Evolutionary conservation across 108 stramenopile species (phyloP), one percentile per base, ranked within the genome.

Genomic region (Cyclotella sp.): DNA sequence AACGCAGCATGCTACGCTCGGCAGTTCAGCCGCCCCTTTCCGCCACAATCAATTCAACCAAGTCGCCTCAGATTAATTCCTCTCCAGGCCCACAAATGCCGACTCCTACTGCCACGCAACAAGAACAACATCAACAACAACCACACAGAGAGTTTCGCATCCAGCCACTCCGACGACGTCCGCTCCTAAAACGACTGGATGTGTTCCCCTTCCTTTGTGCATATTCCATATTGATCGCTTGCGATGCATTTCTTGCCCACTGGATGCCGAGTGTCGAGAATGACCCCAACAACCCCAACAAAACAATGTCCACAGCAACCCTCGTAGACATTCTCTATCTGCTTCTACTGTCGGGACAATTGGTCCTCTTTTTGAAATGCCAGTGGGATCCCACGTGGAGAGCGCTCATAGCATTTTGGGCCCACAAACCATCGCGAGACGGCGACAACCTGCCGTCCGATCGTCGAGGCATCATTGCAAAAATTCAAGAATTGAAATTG

Each of bases 131-230:
- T 2, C 34, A 46, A n/a, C 43, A 57, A 9, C 28, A 72, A 43
- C 43, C 67, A 34, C 65, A 65, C 41, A 59, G 45, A 59, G 75
- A 76, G 42, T 68, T 30, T 18, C 53, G 75, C 19, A 65, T 76
- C 21, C 11, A 12, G 11, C 90, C 90, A 8, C 78, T 91, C 13
- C 42, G 16, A 7, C 81, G 84, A 29, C 76, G 88, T 55, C 57
- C 80, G 9, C 27, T 78, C 3, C 63, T 86, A 1, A 54, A 54
- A 16, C 75, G 90, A 71, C 74, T 88, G 42, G 91, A 92, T 63
- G 76, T 88, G 8, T 62, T 62, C 39, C 89, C 91, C 14, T 92
- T 89, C 55, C 28, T 86, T 0, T 24, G 85, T 21, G 45, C 54
- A 8, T 92, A 92, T 39, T 40, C 63, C 19, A 9, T 79, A n/a